A percentile compares a stretch with the other conserved stretches of the same genome.
These are phyloP conservation scores for Boletus hoseneyae DNA, from an alignment of 1,284 basidiomycete species.

Conservation along the genomic window DNA sequence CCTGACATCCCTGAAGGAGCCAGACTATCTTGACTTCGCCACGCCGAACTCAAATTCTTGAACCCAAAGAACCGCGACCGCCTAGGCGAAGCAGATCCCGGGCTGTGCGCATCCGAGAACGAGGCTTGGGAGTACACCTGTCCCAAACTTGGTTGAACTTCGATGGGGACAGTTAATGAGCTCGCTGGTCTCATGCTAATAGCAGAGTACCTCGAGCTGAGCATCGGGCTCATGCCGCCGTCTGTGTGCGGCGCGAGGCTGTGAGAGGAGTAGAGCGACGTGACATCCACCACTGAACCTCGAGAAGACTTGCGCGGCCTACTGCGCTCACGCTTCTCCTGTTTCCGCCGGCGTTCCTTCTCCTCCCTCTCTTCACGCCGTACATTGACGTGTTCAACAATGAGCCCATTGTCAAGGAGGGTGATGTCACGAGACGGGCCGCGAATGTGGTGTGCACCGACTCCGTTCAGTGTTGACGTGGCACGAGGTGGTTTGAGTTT, in stretches of 20 bases:
- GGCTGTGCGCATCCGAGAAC: conserved; percentile 72
- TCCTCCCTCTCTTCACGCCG: conserved; percentile 73
- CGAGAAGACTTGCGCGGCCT: conserved; percentile 70
- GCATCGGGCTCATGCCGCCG: conserved; percentile 48
- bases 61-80: conserved; percentile 81
- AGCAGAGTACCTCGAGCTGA: conserved; percentile 60
- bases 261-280: conserved; percentile 63
- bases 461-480: conserved; percentile 36
- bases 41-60: conserved; percentile 71
- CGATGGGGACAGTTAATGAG: conserved; percentile 56
- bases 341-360: conserved; percentile 59
- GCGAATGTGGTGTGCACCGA: conserved; percentile 39
- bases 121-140: conserved; percentile 72
- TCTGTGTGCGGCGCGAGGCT: conserved; percentile 58
- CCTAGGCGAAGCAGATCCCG: conserved; percentile 64
- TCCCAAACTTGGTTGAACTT: conserved; percentile 53
- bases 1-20: conserved; percentile 74
- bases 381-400: conserved; percentile 83
- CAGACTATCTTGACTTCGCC: conserved; percentile 75
- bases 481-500: conserved; percentile 63
- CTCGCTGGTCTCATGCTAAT: conserved; percentile 62
- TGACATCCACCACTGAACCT: conserved; percentile 63
- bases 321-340: conserved; percentile 54
- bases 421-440: conserved; percentile 69
- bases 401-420: conserved; percentile 80